Evolutionary conservation across 768 basidiomycete species (phyloP).

Genomic region (Kwoniella heveanensis): DNA sequence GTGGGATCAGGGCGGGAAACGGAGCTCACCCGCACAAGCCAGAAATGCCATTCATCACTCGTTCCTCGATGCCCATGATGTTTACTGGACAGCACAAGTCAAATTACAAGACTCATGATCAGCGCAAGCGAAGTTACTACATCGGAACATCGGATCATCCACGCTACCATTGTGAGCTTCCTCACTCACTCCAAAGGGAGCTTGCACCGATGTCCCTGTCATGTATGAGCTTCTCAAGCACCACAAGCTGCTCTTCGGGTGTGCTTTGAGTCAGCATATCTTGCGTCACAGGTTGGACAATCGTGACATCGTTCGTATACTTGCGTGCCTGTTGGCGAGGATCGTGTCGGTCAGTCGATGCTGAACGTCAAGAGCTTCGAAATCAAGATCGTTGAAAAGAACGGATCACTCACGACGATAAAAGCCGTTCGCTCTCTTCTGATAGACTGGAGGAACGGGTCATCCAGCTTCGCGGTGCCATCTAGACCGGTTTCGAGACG

Average conservation of each 20-base stretch:
- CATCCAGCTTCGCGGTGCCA: not conserved
- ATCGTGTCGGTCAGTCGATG: no score
- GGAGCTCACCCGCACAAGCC: not conserved
- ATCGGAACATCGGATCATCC: no score
- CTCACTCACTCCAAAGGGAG: slow-evolving; percentile 5
- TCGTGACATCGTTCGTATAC: not conserved
- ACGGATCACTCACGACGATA: not conserved
- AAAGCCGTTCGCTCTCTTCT: not conserved
- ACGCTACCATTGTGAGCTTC: no score
- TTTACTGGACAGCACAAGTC: not conserved
- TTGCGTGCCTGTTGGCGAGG: slow-evolving; percentile 2
- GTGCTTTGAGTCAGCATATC: slow-evolving; percentile 1
- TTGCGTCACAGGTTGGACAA: not conserved
- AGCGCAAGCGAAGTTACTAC: no score
- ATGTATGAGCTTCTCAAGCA: not conserved
- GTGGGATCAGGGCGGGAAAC: no score
- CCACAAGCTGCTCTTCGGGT: not conserved
- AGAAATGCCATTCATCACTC: not conserved
- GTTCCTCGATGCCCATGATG: slow-evolving; percentile 5
- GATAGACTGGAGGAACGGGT: not conserved
- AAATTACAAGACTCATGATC: no score
- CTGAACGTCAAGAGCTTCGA: no score
- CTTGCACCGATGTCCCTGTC: not conserved
- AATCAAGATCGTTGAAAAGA: no score
- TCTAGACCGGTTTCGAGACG: slow-evolving; percentile 2